A percentile compares a stretch with the other conserved stretches of the same genome.
These are phyloP conservation scores for Austroboletus novae-zelandiae DNA, from an alignment of 1,284 basidiomycete genomes.

Conservation along the genomic window DNA sequence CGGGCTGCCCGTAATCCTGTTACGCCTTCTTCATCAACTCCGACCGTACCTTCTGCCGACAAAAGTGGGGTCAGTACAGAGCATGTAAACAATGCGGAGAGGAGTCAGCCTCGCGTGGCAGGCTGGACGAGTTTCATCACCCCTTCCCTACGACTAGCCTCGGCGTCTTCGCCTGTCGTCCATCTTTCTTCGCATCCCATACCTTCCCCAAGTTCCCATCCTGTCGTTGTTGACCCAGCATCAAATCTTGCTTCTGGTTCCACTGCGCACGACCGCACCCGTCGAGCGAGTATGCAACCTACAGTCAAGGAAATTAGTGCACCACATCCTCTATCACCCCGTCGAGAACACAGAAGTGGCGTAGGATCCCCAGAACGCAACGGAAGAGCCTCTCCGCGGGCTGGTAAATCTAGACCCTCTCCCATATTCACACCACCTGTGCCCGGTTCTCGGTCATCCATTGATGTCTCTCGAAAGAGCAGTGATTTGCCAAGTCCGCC, in stretches of 20 bases:
- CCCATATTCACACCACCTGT: slow-evolving; percentile 37
- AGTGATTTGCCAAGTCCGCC: slow-evolving; percentile 44
- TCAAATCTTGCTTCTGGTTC: slow-evolving; percentile 43
- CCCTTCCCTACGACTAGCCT: slow-evolving; percentile 64
- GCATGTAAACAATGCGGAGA: slow-evolving; percentile 37
- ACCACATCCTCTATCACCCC: slow-evolving; percentile 40
- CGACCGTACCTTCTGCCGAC: slow-evolving; percentile 30
- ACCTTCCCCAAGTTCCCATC: slow-evolving; percentile 50
- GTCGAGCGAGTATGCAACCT: slow-evolving; percentile 42
- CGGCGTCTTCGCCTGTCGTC: slow-evolving; percentile 69
- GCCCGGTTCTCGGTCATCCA: slow-evolving; percentile 28
- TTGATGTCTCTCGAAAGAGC: slow-evolving; percentile 28
- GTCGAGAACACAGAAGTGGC: slow-evolving; percentile 27
- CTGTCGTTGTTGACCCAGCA: slow-evolving; percentile 47
- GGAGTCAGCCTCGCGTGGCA: slow-evolving; percentile 43
- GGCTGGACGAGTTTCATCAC: slow-evolving; percentile 57
- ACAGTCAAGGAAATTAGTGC: slow-evolving; percentile 40
- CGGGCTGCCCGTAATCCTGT: slow-evolving; percentile 44
- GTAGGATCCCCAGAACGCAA: slow-evolving; percentile 23
- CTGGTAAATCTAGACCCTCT: slow-evolving; percentile 33
- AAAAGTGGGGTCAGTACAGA: slow-evolving; percentile 32
- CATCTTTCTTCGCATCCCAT: slow-evolving; percentile 54
- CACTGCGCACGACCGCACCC: slow-evolving; percentile 41
- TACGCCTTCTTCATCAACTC: slow-evolving; percentile 40
- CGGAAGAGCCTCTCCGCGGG: slow-evolving; percentile 23